phyloP scores from a whole-genome alignment of 108 stramenopile genomes.

The Nitzschia sp. region DNA sequence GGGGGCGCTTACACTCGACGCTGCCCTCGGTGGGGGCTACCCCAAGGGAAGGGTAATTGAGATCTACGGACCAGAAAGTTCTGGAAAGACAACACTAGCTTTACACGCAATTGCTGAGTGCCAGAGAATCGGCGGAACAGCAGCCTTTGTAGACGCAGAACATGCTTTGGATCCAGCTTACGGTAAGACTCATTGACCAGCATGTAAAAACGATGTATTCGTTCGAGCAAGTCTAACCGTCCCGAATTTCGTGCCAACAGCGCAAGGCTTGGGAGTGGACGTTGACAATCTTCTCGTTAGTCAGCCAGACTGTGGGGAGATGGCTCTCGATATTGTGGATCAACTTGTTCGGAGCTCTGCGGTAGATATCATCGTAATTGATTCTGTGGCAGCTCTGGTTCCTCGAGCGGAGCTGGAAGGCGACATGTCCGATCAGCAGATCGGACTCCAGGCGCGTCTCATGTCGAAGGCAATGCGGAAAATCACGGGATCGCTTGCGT shows the following conservation, averaged over 20 bases:
- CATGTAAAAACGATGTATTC: too few species aligned
- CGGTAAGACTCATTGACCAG: slow-evolving; percentile 28
- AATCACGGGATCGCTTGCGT: slow-evolving; percentile 83
- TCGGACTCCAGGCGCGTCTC: slow-evolving; percentile 92
- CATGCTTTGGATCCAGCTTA: slow-evolving; percentile 96
- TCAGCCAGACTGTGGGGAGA: slow-evolving; percentile 97
- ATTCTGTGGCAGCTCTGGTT: slow-evolving; percentile 94
- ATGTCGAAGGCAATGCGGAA: slow-evolving; percentile 98
- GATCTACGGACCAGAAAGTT: slow-evolving; percentile 96
- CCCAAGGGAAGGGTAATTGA: slow-evolving; percentile 90
- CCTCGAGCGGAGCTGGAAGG: slow-evolving; percentile 95
- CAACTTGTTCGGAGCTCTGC: slow-evolving; percentile 88
- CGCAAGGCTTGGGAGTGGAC: slow-evolving; percentile 85
- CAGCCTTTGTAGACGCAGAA: slow-evolving; percentile 97
- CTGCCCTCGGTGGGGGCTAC: slow-evolving; percentile 78
- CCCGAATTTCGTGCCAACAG: slow-evolving; percentile 13
- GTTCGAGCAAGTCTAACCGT: too few species aligned
- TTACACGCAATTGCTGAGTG: slow-evolving; percentile 93
- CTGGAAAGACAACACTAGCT: slow-evolving; percentile 96
- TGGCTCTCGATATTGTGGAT: slow-evolving; percentile 97
- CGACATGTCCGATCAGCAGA: slow-evolving; percentile 88
- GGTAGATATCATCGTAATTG: slow-evolving; percentile 95
- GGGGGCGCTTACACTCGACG: slow-evolving; percentile 90
- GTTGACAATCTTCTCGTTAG: slow-evolving; percentile 83
- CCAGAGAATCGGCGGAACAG: slow-evolving; percentile 87